A percentile compares a stretch with the other conserved stretches of the same genome.
Evolutionary conservation across 345 rosid genomes (phyloP).

Genomic region (Syzygium aqueum): DNA sequence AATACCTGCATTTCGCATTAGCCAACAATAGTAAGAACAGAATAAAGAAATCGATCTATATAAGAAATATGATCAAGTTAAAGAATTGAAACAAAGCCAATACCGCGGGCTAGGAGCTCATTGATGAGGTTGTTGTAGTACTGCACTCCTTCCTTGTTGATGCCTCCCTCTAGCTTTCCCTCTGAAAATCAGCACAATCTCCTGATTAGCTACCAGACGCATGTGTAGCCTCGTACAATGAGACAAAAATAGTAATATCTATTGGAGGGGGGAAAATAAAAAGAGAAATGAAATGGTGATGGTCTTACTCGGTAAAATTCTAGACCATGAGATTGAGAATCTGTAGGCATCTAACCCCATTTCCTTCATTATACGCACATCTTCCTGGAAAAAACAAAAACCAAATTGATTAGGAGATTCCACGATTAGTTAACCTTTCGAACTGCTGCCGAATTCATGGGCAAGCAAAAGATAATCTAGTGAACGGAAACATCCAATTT

Average conservation of each 20-base stretch:
- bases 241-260: not conserved
- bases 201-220: not conserved
- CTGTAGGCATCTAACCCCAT: slow-evolving; percentile 34
- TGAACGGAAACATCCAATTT: not conserved
- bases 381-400: slow-evolving; percentile 12
- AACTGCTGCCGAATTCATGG: too few relatives aligned
- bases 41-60: not conserved
- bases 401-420: too few relatives aligned
- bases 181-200: not conserved
- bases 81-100: not conserved
- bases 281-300: too few relatives aligned
- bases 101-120: slow-evolving; percentile 39
- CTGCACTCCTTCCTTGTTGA: slow-evolving; percentile 36
- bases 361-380: slow-evolving; percentile 17
- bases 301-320: slow-evolving; percentile 25
- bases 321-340: slow-evolving; percentile 34
- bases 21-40: too few relatives aligned
- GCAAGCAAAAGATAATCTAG: too few relatives aligned
- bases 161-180: slow-evolving; percentile 34
- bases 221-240: not conserved
- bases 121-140: slow-evolving; percentile 44
- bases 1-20: slow-evolving; percentile 2
- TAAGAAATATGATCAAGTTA: not conserved
- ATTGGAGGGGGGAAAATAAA: too few relatives aligned
- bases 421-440: too few relatives aligned